Base-by-base conservation (phyloP, 768 basidiomycete genomes). In the Suillus luteus region DNA sequence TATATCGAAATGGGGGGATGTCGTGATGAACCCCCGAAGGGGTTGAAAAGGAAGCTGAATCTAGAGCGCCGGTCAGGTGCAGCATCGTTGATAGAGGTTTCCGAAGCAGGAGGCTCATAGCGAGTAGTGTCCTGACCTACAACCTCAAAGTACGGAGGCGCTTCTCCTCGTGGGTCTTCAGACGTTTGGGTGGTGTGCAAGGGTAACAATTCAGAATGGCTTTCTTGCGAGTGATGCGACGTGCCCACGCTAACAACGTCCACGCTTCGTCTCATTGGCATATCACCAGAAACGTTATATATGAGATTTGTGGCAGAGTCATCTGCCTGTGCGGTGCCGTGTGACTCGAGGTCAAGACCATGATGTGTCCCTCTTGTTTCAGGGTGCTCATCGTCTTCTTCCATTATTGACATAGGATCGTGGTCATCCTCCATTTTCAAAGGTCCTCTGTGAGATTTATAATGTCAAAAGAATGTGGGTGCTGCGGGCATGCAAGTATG, bases 101-200 rank as follows among this genome's bases (percentile, higher is more conserved):
- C 49, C 5, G 66, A 31, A 24, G 35, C 27, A 24, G 65, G 40
- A 40, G 73, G 65, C 41, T 75, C 66, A 59, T 68, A 62, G 66
- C 49, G 54, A 22, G 62, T 60, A 3, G 43, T 41, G 10, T 67
- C 71, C 12, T 44, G 55, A 46, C 75, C 70, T 38, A 83, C 77
- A 12, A 82, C 83, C 67, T 91, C 89, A 59, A 82, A 84, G 72
- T 92, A 92, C 0, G 89, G 74, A 5, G 91, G 90, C 6, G 88
- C 86, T 46, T 86, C 85, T 27, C 88, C 91, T 65, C 86, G 77
- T 10, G 82, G 79, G 68, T 82, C 83, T 14, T 31, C 63, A 17
- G 17, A 27, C 15, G 62, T 17, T 58, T 60, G 40, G 38, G 41
- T 59, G 12, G 22, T n/a, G 24, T 74, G 71, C 9, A 59, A 22